These are phyloP conservation scores for Suhomyces wounanorum DNA, from an alignment of 1,139 yeast species.

Conservation along the genomic window DNA sequence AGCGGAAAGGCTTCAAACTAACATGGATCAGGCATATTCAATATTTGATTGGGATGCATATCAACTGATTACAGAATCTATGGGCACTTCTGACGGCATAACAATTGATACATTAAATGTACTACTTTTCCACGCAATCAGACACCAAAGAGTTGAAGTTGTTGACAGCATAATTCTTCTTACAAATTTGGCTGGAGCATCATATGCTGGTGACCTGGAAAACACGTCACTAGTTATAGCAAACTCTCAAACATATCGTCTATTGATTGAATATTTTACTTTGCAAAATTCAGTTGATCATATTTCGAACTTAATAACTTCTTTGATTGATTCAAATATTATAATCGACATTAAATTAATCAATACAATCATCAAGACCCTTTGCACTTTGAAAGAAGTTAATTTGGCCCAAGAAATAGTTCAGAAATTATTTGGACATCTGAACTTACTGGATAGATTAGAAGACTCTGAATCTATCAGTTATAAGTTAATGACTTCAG, in stretches of 20 bases:
- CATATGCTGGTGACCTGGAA: not conserved
- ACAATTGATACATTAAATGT: slow-evolving; percentile 22
- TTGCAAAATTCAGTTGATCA: not conserved
- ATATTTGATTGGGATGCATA: slow-evolving; percentile 26
- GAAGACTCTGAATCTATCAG: slow-evolving; percentile 15
- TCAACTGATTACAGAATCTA: slow-evolving; percentile 16
- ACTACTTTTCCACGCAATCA: slow-evolving; percentile 29
- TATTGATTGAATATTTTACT: slow-evolving; percentile 11
- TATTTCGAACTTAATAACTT: not conserved
- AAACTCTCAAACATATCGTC: slow-evolving; percentile 6
- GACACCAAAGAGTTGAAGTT: slow-evolving; percentile 22
- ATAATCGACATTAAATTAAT: slow-evolving; percentile 22
- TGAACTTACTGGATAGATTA: slow-evolving; percentile 2
- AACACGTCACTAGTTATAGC: not conserved
- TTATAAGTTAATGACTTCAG: slow-evolving; percentile 23
- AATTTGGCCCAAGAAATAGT: slow-evolving; percentile 15
- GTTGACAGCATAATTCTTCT: slow-evolving; percentile 13
- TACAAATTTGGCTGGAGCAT: not conserved
- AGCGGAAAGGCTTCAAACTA: not conserved
- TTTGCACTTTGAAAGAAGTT: slow-evolving; percentile 6
- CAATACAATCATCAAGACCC: slow-evolving; percentile 21
- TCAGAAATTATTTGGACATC: slow-evolving; percentile 1
- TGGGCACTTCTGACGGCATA: not conserved
- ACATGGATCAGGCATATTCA: slow-evolving; percentile 7
- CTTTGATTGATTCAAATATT: slow-evolving; percentile 1